phyloP scores from a whole-genome alignment of 2,329 filamentous ascomycete species.

The Xylaria sp. region DNA sequence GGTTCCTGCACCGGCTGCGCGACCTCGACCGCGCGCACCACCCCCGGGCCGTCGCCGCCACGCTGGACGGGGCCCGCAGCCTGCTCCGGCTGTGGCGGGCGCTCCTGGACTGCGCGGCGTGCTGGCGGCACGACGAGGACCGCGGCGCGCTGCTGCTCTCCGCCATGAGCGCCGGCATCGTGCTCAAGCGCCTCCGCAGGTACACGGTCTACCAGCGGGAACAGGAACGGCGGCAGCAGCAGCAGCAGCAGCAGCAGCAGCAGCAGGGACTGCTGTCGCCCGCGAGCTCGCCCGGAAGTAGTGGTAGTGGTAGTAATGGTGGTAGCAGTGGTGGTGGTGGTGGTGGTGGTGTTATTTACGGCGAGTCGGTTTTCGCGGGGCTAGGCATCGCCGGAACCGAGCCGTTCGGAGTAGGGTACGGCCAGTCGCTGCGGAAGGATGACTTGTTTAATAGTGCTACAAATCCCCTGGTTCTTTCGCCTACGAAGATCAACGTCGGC shows the following conservation, averaged over 20 bases:
- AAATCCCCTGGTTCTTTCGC: neutral
- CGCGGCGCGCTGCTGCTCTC: neutral
- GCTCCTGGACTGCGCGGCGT: neutral
- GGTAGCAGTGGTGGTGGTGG: too few species aligned
- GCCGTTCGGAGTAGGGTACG: neutral
- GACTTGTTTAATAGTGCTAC: neutral
- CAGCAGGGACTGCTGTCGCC: too few species aligned
- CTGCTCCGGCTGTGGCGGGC: neutral
- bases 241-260: too few species aligned
- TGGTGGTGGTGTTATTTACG: too few species aligned
- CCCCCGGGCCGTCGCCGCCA: neutral
- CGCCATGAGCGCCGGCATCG: neutral
- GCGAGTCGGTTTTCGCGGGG: neutral
- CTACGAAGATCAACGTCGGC: constrained; percentile 2
- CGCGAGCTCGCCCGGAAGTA: neutral
- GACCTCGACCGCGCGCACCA: neutral
- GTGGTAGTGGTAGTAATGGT: too few species aligned
- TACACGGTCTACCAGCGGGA: neutral
- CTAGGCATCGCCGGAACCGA: neutral
- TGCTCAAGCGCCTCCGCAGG: neutral
- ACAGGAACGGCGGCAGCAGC: too few species aligned
- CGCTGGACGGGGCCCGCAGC: neutral
- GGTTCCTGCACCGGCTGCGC: neutral
- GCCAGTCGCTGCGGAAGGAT: neutral
- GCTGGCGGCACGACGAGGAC: neutral